These are phyloP conservation scores for Corylus americana DNA, from an alignment of 306 rosid species.

Conservation along the genomic window DNA sequence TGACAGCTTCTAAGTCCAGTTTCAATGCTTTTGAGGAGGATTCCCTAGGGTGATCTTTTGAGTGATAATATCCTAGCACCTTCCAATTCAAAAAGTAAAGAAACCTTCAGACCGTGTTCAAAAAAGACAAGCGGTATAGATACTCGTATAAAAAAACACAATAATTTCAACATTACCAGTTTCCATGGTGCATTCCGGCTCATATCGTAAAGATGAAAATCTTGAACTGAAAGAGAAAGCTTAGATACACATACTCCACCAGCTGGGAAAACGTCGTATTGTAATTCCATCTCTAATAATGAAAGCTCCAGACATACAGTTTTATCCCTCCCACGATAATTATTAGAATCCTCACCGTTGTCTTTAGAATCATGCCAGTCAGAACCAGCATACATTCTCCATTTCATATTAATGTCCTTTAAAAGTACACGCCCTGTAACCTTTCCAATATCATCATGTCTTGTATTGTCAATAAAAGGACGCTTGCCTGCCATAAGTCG, in stretches of 20 bases:
- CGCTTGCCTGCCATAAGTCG: conserved; percentile 36
- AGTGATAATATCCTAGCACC: conserved; percentile 82
- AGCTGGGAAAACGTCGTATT: conserved; percentile 66
- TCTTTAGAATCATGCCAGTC: conserved; percentile 57
- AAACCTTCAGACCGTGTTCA: conserved; percentile 27
- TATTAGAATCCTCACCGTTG: conserved; percentile 38
- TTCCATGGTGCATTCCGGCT: conserved; percentile 93
- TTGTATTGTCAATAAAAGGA: conserved; percentile 41
- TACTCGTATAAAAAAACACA: conserved; percentile 11
- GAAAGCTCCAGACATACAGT: conserved; percentile 60
- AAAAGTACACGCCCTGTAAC: conserved; percentile 68
- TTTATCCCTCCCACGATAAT: conserved; percentile 54
- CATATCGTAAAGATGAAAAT: conserved; percentile 70
- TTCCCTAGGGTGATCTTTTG: conserved; percentile 85
- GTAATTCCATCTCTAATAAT: conserved; percentile 71
- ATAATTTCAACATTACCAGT: conserved; percentile 53
- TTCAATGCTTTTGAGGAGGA: conserved; percentile 84
- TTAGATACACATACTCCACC: conserved; percentile 75
- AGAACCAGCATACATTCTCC: conserved; percentile 84
- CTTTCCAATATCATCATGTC: conserved; percentile 34
- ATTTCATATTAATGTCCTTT: conserved; percentile 67
- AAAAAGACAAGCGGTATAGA: conserved; percentile 25
- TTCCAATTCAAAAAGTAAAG: conserved; percentile 39
- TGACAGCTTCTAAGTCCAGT: conserved; percentile 90
- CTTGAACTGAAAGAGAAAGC: conserved; percentile 75